These are phyloP conservation scores for Brettanomyces naardenensis DNA, from an alignment of 805 yeast genomes.

Conservation along the genomic window DNA sequence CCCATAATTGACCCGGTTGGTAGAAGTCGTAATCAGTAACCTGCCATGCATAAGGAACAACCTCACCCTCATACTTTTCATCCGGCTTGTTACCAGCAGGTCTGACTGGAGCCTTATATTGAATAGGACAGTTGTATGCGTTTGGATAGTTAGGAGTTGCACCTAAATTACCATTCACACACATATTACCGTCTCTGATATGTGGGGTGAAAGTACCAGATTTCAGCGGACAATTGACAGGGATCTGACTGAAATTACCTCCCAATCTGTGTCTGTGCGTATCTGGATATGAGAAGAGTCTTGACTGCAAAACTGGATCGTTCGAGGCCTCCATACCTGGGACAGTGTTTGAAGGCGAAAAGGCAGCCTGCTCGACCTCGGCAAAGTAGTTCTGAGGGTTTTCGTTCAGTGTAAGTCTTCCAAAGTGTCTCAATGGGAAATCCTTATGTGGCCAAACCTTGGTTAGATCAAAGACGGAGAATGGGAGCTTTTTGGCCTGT, in stretches of 20 bases:
- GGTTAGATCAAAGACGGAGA: constrained; percentile 83
- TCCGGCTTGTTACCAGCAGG: constrained; percentile 21
- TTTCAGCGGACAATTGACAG: constrained; percentile 80
- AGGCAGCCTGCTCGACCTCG: constrained; percentile 80
- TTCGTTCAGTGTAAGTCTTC: constrained; percentile 69
- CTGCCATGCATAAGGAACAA: constrained; percentile 78
- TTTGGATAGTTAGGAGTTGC: constrained; percentile 67
- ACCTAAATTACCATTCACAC: constrained; percentile 64
- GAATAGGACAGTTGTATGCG: constrained; percentile 42
- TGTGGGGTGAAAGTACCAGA: constrained; percentile 54
- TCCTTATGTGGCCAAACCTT: constrained; percentile 88
- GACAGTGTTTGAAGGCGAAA: constrained; percentile 78
- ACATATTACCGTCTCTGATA: constrained; percentile 78
- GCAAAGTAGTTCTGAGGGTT: constrained; percentile 85
- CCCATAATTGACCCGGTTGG: constrained; percentile 74
- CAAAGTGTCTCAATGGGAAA: constrained; percentile 82
- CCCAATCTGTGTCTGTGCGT: constrained; percentile 81
- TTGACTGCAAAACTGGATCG: constrained; percentile 77
- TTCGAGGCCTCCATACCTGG: constrained; percentile 79
- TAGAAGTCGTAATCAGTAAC: constrained; percentile 60
- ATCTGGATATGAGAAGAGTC: constrained; percentile 78
- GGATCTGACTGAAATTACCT: constrained; percentile 71
- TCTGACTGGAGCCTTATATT: constrained; percentile 33
- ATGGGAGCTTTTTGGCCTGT: constrained; percentile 66
- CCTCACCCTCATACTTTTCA: constrained; percentile 27